phyloP scores from a whole-genome alignment of 208 protist species.

The Leishmania tropica region DNA sequence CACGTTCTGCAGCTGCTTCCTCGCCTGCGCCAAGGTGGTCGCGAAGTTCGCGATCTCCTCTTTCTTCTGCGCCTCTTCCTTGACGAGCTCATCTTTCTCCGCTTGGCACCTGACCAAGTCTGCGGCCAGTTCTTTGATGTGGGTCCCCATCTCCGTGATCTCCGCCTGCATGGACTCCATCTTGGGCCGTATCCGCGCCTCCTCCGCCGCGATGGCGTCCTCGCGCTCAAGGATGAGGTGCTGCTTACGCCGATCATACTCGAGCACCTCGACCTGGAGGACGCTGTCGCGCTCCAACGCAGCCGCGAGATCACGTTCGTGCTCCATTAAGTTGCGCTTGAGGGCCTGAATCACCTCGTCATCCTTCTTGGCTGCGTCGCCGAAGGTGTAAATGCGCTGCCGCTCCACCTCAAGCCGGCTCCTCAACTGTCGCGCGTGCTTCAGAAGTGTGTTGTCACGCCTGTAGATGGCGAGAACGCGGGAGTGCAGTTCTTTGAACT shows the following conservation, averaged over 20 bases:
- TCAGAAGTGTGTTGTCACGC: constrained; percentile 88
- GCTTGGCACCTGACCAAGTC: constrained; percentile 45
- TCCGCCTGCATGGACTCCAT: constrained; percentile 78
- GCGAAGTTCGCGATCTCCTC: constrained; percentile 60
- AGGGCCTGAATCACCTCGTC: constrained; percentile 86
- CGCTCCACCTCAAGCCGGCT: constrained; percentile 81
- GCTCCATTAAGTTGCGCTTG: constrained; percentile 73
- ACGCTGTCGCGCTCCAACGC: constrained; percentile 91
- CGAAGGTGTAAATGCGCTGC: constrained; percentile 63
- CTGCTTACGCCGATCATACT: constrained; percentile 91
- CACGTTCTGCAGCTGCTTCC: constrained; percentile 76
- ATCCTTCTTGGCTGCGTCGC: constrained; percentile 75
- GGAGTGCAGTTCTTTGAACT: constrained; percentile 87
- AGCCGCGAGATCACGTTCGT: constrained; percentile 76
- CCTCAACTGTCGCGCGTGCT: constrained; percentile 83
- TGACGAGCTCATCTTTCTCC: constrained; percentile 46
- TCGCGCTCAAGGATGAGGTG: constrained; percentile 87
- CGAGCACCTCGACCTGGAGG: constrained; percentile 89
- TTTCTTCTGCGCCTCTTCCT: constrained; percentile 62
- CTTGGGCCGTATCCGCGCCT: constrained; percentile 82
- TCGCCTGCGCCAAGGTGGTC: constrained; percentile 60
- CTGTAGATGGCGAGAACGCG: constrained; percentile 90
- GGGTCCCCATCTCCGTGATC: constrained; percentile 72
- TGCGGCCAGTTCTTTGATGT: constrained; percentile 69
- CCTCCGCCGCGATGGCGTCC: constrained; percentile 87